These are phyloP conservation scores for Diversispora eburnea DNA, from an alignment of 192 early-diverging fungal species.

Conservation along the genomic window DNA sequence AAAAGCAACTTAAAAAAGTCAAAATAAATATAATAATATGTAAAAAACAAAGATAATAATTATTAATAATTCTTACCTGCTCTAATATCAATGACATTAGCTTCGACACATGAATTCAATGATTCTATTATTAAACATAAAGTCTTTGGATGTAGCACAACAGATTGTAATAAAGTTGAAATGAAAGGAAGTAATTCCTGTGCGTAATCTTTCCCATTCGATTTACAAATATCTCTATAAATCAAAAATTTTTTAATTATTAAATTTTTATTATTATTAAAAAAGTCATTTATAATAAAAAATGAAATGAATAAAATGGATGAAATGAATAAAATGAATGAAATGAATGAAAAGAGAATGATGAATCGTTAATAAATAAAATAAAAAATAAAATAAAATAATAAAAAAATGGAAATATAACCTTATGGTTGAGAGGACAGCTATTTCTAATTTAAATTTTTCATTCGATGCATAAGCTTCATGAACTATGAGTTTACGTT, in stretches of 20 bases:
- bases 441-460: constrained; percentile 47
- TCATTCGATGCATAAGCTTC: constrained; percentile 32
- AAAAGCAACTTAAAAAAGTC: constrained; percentile 2
- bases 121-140: constrained; percentile 48
- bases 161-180: constrained; percentile 44
- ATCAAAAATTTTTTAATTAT: not conserved
- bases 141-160: constrained; percentile 40
- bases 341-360: not conserved
- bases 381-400: not conserved
- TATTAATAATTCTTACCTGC: constrained; percentile 32
- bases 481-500: constrained; percentile 29
- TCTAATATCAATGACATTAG: constrained; percentile 44
- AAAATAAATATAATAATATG: not conserved
- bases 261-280: too few species aligned
- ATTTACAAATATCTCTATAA: constrained; percentile 45
- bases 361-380: not conserved
- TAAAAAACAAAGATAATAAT: not conserved
- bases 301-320: too few species aligned
- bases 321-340: too few species aligned
- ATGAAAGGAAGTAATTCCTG: constrained; percentile 51
- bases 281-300: not conserved
- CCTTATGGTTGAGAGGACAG: constrained; percentile 49
- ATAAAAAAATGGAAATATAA: not conserved
- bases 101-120: constrained; percentile 41
- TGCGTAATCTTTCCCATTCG: constrained; percentile 41